Evolutionary conservation across 495 filamentous ascomycete species (phyloP).

Genomic region (Penicillium samsonianum): DNA sequence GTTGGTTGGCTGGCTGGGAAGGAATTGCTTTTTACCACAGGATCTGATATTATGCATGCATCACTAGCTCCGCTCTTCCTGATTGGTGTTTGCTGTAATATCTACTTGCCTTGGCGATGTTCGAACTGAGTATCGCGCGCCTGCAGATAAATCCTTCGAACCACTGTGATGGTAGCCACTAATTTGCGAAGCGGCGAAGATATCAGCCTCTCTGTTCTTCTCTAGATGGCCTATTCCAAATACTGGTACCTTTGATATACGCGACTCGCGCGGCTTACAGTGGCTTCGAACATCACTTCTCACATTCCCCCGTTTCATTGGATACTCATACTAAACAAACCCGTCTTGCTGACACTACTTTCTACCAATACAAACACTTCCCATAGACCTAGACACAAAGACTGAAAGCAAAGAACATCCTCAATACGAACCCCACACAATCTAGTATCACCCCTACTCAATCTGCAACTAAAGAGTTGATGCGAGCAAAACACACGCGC

Average conservation of each 20-base stretch:
- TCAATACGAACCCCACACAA: neutral
- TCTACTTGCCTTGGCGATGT: neutral
- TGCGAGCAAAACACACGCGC: too few relatives aligned
- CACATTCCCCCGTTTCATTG: neutral
- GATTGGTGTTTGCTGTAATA: neutral
- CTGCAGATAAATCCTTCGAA: neutral
- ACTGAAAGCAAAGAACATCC: neutral
- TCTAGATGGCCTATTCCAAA: neutral
- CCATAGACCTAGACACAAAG: neutral
- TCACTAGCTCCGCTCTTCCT: neutral
- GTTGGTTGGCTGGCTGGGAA: neutral
- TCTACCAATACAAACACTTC: neutral
- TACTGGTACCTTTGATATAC: neutral
- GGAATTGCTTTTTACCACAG: neutral
- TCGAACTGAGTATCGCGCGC: neutral
- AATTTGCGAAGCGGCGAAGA: neutral
- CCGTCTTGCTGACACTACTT: neutral
- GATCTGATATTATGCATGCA: neutral
- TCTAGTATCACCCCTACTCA: neutral
- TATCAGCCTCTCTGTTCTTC: too few relatives aligned
- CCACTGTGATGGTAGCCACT: neutral
- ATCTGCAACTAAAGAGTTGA: neutral
- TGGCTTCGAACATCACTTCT: neutral
- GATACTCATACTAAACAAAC: neutral
- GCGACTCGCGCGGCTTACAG: neutral